Conservation (phyloP, 352 stramenopile genomes). For the Peronospora farinosa region DNA sequence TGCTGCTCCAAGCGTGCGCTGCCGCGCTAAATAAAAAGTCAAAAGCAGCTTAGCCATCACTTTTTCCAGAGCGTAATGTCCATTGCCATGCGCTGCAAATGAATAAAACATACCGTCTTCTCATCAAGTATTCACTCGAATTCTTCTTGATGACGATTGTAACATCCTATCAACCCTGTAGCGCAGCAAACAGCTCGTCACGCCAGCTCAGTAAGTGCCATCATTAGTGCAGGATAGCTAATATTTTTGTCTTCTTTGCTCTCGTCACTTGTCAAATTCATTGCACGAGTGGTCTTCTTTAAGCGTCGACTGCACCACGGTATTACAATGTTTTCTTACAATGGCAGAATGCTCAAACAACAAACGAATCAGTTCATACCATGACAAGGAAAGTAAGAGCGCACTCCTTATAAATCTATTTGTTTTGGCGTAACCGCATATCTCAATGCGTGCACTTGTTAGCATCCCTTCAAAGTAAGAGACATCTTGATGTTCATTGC, state of each 20-base stretch:
- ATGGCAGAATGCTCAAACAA: constrained; percentile 11
- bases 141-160: constrained; percentile 89
- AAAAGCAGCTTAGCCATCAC: constrained; percentile 52
- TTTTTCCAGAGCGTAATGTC: constrained; percentile 67
- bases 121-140: constrained; percentile 92
- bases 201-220: constrained; percentile 94
- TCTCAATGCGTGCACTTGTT: constrained; percentile 11
- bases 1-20: constrained; percentile 11
- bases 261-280: constrained; percentile 89
- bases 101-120: constrained; percentile 91
- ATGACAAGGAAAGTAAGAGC: constrained; percentile 10
- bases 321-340: no score
- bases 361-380: constrained; percentile 26
- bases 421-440: constrained; percentile 19
- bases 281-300: constrained; percentile 88
- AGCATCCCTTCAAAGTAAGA: constrained; percentile 79
- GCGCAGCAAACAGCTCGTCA: constrained; percentile 93
- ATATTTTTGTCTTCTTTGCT: constrained; percentile 96
- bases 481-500: constrained; percentile 99
- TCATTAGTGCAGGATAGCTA: no score
- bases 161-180: constrained; percentile 92
- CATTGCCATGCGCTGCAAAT: constrained; percentile 88
- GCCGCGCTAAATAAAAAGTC: constrained; percentile 50
- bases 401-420: constrained; percentile 37
- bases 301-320: no score